Evolutionary conservation across 2,329 filamentous ascomycete genomes (phyloP).

Genomic region (Fusarium sp.): DNA sequence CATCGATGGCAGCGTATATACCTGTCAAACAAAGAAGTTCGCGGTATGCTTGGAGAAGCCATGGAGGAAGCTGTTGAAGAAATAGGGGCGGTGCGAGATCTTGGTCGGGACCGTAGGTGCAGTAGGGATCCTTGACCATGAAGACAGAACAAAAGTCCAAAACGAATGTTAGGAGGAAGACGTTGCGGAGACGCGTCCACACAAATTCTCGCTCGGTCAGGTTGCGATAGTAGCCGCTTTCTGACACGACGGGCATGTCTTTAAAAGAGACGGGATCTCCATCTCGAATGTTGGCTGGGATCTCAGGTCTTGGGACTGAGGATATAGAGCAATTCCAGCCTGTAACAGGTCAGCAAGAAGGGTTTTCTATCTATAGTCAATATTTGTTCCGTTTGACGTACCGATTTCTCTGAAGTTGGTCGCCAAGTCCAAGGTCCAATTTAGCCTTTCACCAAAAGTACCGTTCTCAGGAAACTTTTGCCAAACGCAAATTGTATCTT

Average conservation of each 20-base stretch:
- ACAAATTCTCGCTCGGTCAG: conserved; percentile 60
- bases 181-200: conserved; percentile 56
- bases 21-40: conserved; percentile 66
- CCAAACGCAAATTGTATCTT: conserved; percentile 68
- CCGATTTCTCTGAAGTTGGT: conserved; percentile 67
- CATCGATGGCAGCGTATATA: conserved; percentile 70
- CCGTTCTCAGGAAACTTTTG: conserved; percentile 67
- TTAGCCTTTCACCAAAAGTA: conserved; percentile 62
- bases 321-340: conserved; percentile 70
- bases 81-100: conserved; percentile 56
- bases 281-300: conserved; percentile 51
- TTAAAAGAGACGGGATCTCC: conserved; percentile 57
- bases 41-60: conserved; percentile 67
- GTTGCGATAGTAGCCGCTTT: conserved; percentile 60
- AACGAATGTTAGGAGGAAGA: conserved; percentile 71
- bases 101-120: conserved; percentile 65
- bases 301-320: conserved; percentile 61
- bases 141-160: conserved; percentile 77
- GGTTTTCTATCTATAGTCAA: background rate
- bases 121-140: conserved; percentile 84
- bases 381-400: conserved; percentile 46
- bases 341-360: conserved; percentile 7
- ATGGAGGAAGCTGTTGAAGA: conserved; percentile 56
- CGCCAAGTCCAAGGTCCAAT: conserved; percentile 68
- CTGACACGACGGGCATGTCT: conserved; percentile 57